These are phyloP conservation scores for Phymatotrichopsis omnivora DNA, from an alignment of 2,329 filamentous ascomycete species.

Conservation along the genomic window DNA sequence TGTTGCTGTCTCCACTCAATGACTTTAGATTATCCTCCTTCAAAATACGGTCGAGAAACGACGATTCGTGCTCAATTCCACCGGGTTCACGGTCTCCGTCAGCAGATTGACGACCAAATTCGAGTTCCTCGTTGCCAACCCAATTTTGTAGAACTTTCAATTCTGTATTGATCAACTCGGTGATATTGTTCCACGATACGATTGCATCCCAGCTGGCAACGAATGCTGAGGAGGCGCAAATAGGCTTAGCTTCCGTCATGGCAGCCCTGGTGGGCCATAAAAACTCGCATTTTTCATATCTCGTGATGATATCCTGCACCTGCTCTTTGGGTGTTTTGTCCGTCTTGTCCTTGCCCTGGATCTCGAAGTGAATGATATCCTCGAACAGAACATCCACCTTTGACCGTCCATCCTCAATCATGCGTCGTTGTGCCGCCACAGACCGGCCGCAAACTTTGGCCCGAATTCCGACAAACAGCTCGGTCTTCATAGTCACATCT, in stretches of 20 bases:
- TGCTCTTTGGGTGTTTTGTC: constrained; percentile 82
- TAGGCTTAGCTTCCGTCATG: constrained; percentile 63
- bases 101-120: constrained; percentile 69
- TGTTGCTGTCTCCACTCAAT: constrained; percentile 75
- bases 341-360: constrained; percentile 84
- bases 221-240: constrained; percentile 66
- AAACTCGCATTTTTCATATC: constrained; percentile 80
- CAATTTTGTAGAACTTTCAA: constrained; percentile 83
- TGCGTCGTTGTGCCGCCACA: constrained; percentile 69
- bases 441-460: constrained; percentile 76
- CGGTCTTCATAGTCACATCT: constrained; percentile 42
- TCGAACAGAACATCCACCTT: constrained; percentile 67
- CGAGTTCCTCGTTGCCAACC: constrained; percentile 92
- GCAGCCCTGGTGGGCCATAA: constrained; percentile 73
- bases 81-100: constrained; percentile 60
- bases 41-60: constrained; percentile 86
- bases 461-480: constrained; percentile 79
- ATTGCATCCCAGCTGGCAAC: constrained; percentile 77
- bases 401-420: constrained; percentile 74
- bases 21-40: constrained; percentile 94
- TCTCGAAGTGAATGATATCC: constrained; percentile 83
- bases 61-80: constrained; percentile 69
- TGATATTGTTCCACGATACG: constrained; percentile 94
- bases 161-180: constrained; percentile 89
- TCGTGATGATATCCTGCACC: constrained; percentile 76